Evolutionary conservation across 148 eudicot species (phyloP).

Genomic region (Linanthus parryae): DNA sequence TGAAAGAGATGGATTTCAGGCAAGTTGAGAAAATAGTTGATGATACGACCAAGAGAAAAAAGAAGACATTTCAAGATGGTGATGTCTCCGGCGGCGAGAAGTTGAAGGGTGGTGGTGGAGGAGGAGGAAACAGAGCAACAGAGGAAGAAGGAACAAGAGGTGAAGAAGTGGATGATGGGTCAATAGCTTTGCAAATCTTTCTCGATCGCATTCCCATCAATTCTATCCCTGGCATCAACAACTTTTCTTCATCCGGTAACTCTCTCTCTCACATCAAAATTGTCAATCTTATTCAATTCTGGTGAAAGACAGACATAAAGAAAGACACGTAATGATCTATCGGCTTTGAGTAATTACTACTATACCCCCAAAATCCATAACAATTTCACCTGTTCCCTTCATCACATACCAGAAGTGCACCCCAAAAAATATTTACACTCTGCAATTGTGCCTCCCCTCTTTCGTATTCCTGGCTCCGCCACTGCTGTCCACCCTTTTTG

Average conservation of each 20-base stretch:
- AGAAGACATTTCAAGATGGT: too few relatives aligned
- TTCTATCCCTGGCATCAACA: constrained; percentile 19
- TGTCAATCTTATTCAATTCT: background rate
- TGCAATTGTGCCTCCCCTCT: too few relatives aligned
- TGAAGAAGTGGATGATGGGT: constrained; percentile 8
- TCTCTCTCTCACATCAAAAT: background rate
- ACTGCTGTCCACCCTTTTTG: too few relatives aligned
- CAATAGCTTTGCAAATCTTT: constrained; percentile 26
- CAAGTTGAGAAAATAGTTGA: constrained; percentile 2
- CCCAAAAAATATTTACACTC: too few relatives aligned
- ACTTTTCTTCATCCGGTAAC: constrained; percentile 14
- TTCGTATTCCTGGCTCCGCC: too few relatives aligned
- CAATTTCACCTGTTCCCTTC: too few relatives aligned
- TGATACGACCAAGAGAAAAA: too few relatives aligned
- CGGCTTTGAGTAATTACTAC: too few relatives aligned
- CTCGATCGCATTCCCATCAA: constrained; percentile 30
- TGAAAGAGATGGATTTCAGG: constrained; percentile 10
- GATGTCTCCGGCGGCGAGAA: constrained; percentile 6
- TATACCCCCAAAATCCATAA: too few relatives aligned
- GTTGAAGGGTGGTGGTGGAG: background rate
- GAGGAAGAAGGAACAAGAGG: background rate
- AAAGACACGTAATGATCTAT: too few relatives aligned
- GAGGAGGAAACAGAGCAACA: background rate
- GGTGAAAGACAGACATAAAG: background rate
- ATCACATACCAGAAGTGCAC: too few relatives aligned